Evolutionary conservation across 495 filamentous ascomycete species (phyloP), one percentile per base, ranked within the genome.

Genomic region (Patellaria atrata): DNA sequence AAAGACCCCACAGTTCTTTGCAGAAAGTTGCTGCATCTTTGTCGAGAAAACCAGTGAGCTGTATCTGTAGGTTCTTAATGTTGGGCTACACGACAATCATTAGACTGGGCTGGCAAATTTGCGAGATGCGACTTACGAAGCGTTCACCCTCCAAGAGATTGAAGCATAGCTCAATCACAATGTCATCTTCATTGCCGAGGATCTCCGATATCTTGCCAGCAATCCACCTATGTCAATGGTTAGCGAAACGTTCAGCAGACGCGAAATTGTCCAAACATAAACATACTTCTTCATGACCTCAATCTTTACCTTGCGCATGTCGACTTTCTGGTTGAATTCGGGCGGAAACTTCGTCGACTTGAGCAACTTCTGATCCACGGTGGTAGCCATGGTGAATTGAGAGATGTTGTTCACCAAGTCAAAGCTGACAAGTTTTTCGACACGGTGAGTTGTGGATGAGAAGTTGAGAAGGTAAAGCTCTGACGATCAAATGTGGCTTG

Each of bases 301-400:
- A 15, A 93, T 64, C 48, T 94, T 94, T 53, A 96, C 82, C 62
- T 96, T 99, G 38, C 71, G 70, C 77, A 89, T 91, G 61, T 99
- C 86, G 25, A 99, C 91, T 66, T 93, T 94, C 55, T 78, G 71
- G 50, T 67, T 87, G 58, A 94, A 96, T 56, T 96, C 89, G 6
- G 76, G 70, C 29, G 89, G 89, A 48, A 94, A 94, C 54, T 93
- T 94, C 35, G 83, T 94, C 57, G 72, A 67, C 67, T 77, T 78
- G 27, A 92, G 63, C 53, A 89, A 68, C 67, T 91, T 92, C 38
- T 77, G 71, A 55, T 94, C 84, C 22, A 85, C 82, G 16, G 18
- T 45, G 11, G 36, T n/a, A 15, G 47, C 49, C 49, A 52, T 52
- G 22, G 19, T 36, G 35, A n/a, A n/a, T n/a, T n/a, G n/a, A n/a